Percentiles rank a stretch among this genome's conserved stretches.
These are phyloP conservation scores for Globisporangium nunn DNA, from an alignment of 352 stramenopile species.

Conservation along the genomic window DNA sequence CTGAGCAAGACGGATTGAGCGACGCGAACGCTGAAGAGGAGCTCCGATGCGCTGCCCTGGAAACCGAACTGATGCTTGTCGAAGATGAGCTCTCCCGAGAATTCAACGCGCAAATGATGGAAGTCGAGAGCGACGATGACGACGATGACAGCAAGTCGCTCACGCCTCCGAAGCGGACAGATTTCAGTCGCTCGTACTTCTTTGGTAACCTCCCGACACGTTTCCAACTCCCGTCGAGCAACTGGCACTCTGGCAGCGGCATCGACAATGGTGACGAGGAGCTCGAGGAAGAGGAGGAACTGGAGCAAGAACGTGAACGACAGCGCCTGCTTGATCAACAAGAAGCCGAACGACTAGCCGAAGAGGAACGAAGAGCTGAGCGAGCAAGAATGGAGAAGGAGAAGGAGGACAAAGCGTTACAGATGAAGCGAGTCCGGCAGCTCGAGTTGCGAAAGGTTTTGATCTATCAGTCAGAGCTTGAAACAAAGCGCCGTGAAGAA, in stretches of 20 bases:
- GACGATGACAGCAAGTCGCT: constrained; percentile 23
- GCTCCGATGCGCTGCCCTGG: constrained; percentile 9
- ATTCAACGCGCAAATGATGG: constrained; percentile 15
- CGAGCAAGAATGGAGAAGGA: constrained; percentile 49
- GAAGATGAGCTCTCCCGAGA: constrained; percentile 34
- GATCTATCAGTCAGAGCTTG: constrained; percentile 42
- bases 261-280: constrained; percentile 73
- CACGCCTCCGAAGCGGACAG: constrained; percentile 43
- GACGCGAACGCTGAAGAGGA: constrained; percentile 4
- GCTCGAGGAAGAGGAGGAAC: constrained; percentile 53
- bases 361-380: constrained; percentile 48
- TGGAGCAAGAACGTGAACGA: constrained; percentile 46
- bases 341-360: constrained; percentile 47
- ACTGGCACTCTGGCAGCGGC: constrained; percentile 48
- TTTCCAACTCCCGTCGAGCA: constrained; percentile 33
- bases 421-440: constrained; percentile 41
- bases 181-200: constrained; percentile 69
- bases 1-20: constrained; percentile 1
- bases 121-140: constrained; percentile 48
- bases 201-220: constrained; percentile 49
- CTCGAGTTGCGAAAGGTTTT: constrained; percentile 54
- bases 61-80: constrained; percentile 20
- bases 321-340: constrained; percentile 56
- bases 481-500: constrained; percentile 27
- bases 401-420: constrained; percentile 46